Evolutionary conservation across 1,284 basidiomycete species (phyloP).

Genomic region (Stereum hirsutum): DNA sequence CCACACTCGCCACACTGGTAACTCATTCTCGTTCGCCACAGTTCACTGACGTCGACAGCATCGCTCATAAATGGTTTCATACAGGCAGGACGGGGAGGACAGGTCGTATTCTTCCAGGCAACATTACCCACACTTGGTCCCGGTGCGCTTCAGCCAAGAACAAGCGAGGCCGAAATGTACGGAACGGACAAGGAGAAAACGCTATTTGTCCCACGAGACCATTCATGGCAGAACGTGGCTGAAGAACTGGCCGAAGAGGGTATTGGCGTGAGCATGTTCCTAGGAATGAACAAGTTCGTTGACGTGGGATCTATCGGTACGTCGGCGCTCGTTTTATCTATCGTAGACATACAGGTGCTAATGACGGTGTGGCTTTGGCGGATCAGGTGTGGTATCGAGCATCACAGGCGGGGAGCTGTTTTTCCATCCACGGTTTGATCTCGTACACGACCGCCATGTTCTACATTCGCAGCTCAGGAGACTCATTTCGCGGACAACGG

Average conservation of each 20-base stretch:
- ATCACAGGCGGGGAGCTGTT: conserved; percentile 90
- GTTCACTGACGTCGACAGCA: conserved; percentile 1
- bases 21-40: conserved; percentile 16
- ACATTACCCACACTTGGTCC: conserved; percentile 74
- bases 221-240: conserved; percentile 75
- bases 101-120: conserved; percentile 77
- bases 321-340: conserved; percentile 11
- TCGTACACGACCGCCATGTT: conserved; percentile 56
- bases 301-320: conserved; percentile 85
- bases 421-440: conserved; percentile 87
- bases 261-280: conserved; percentile 85
- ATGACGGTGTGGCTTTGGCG: background rate
- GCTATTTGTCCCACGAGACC: conserved; percentile 70
- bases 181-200: conserved; percentile 86
- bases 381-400: conserved; percentile 53
- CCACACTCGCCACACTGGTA: conserved; percentile 68
- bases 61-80: no score
- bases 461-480: conserved; percentile 71
- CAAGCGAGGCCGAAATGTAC: conserved; percentile 69
- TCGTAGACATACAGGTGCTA: background rate
- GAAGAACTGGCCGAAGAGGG: conserved; percentile 88
- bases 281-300: conserved; percentile 77
- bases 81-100: conserved; percentile 77
- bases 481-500: conserved; percentile 66
- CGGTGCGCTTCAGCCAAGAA: conserved; percentile 48